A percentile compares a stretch with the other conserved stretches of the same genome.
Evolutionary conservation across 2,329 filamentous ascomycete genomes (phyloP).

Genomic region (Plenodomus biglobosus): DNA sequence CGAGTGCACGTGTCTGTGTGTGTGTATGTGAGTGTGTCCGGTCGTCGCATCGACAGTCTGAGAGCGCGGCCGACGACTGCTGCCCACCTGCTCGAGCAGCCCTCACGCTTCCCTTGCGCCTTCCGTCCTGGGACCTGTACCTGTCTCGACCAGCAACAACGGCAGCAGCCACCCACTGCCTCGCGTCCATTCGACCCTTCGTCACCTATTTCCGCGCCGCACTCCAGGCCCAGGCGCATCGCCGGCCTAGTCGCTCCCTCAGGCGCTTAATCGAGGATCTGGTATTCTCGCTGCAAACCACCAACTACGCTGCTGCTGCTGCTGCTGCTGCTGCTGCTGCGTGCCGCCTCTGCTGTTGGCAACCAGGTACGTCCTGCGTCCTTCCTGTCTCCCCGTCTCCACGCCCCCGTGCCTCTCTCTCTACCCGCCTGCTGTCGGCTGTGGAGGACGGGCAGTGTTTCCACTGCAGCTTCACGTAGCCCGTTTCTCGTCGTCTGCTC

Average conservation of each 20-base stretch:
- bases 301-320: conserved; percentile 24
- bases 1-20: not conserved
- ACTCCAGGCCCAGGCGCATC: conserved; percentile 35
- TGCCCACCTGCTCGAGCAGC: too few species aligned
- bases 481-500: not conserved
- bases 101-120: not conserved
- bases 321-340: conserved; percentile 16
- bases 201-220: conserved; percentile 23
- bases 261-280: conserved; percentile 48
- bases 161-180: conserved; percentile 6
- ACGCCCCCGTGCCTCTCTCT: conserved; percentile 6
- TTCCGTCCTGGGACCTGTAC: not conserved
- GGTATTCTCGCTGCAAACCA: conserved; percentile 46
- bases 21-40: too few species aligned
- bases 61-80: not conserved
- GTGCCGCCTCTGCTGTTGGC: conserved; percentile 20
- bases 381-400: conserved; percentile 16
- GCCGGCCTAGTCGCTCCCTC: conserved; percentile 43
- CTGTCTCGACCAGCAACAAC: not conserved
- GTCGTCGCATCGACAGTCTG: not conserved
- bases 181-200: conserved; percentile 14
- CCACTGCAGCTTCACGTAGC: not conserved
- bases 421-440: conserved; percentile 5
- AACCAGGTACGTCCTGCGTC: conserved; percentile 36
- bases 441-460: not conserved